These are phyloP conservation scores for Blastocystis sp. DNA, from an alignment of 352 stramenopile genomes.

Conservation along the genomic window DNA sequence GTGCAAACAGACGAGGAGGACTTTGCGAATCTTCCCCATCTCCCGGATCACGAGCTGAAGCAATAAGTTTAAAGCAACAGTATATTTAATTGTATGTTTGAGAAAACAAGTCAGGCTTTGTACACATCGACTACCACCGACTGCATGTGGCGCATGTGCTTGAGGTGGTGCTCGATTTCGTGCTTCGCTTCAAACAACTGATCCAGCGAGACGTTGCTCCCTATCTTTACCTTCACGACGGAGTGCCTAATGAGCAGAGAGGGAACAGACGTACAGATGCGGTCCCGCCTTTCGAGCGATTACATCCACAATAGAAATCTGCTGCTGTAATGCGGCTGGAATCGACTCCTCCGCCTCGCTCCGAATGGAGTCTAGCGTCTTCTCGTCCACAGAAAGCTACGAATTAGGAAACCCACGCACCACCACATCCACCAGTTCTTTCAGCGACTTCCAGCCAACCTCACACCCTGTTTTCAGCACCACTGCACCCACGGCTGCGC, in stretches of 20 bases:
- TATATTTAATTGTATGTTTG: slow-evolving; percentile 54
- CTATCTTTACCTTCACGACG: background rate
- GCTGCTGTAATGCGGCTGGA: background rate
- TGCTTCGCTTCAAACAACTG: slow-evolving; percentile 12
- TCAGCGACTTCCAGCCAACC: slow-evolving; percentile 23
- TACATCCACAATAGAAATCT: background rate
- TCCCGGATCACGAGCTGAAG: slow-evolving; percentile 48
- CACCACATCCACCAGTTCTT: slow-evolving; percentile 14
- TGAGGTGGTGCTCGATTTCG: background rate
- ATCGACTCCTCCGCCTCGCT: background rate
- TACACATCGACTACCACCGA: slow-evolving; percentile 17
- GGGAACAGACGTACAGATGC: background rate
- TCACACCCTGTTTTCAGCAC: slow-evolving; percentile 39
- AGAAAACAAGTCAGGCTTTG: background rate
- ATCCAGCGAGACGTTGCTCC: background rate
- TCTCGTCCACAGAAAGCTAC: slow-evolving; percentile 47
- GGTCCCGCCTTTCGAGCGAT: slow-evolving; percentile 44
- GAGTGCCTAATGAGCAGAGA: slow-evolving; percentile 1
- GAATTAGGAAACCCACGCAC: background rate
- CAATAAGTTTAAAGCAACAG: slow-evolving; percentile 30
- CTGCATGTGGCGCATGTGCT: slow-evolving; percentile 43
- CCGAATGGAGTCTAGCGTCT: background rate
- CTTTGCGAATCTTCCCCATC: slow-evolving; percentile 13
- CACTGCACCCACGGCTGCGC: background rate
- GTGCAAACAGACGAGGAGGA: slow-evolving; percentile 45